These are phyloP conservation scores for Phytophthora cajani DNA, from an alignment of 352 stramenopile species.

Conservation along the genomic window DNA sequence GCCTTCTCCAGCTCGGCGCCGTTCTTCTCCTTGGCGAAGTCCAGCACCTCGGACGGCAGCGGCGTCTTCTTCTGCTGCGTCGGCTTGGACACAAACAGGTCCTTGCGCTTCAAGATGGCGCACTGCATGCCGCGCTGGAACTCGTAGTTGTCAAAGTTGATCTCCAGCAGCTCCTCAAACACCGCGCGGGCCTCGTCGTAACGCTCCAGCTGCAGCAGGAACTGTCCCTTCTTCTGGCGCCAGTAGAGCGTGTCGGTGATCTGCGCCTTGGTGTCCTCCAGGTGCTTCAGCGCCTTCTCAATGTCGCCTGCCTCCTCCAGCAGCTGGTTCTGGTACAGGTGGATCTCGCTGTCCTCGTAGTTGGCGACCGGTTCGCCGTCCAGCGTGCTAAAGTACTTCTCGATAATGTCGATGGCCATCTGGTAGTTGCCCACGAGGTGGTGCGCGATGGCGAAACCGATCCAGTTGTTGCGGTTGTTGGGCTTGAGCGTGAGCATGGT, in stretches of 20 bases:
- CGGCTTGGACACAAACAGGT: constrained; percentile 51
- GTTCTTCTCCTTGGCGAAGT: constrained; percentile 54
- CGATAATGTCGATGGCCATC: constrained; percentile 95
- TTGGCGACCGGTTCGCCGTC: constrained; percentile 55
- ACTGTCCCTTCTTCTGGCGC: constrained; percentile 82
- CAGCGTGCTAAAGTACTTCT: constrained; percentile 95
- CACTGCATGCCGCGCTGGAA: constrained; percentile 90
- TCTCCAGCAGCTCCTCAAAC: constrained; percentile 79
- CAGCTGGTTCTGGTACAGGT: constrained; percentile 96
- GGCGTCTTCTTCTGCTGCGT: constrained; percentile 39
- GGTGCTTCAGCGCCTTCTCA: constrained; percentile 82
- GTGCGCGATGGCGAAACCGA: constrained; percentile 96
- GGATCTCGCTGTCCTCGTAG: constrained; percentile 97
- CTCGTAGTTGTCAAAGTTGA: constrained; percentile 93
- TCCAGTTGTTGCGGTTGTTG: constrained; percentile 97
- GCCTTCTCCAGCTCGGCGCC: constrained; percentile 49
- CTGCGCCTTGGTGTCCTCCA: constrained; percentile 80
- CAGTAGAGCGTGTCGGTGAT: constrained; percentile 81
- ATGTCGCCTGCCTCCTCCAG: constrained; percentile 92
- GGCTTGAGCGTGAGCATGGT: constrained; percentile 94
- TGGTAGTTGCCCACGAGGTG: constrained; percentile 93
- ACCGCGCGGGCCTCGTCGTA: constrained; percentile 72
- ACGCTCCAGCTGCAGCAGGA: constrained; percentile 65
- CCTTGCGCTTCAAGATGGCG: constrained; percentile 64
- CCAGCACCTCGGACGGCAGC: constrained; percentile 57